A percentile compares a stretch with the other conserved stretches of the same genome.
Conservation (phyloP, 225 moss, liverwort and hornwort genomes). For the Polytrichum commune region DNA sequence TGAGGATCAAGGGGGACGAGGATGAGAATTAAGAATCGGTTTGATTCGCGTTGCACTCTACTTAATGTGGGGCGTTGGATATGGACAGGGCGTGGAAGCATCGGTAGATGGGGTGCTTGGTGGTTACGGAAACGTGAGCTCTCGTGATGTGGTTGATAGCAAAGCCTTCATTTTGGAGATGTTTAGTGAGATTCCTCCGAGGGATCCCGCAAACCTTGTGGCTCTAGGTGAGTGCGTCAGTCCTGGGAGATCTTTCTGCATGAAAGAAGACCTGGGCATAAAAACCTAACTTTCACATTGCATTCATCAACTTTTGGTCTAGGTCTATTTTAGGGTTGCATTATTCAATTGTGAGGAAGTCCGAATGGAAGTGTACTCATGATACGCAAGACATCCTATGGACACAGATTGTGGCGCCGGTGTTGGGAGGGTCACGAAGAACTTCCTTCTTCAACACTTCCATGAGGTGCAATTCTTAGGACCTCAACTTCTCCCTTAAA, state of each 20-base stretch:
- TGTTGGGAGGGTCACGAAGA: constrained; percentile 90
- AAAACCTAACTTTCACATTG: neutral
- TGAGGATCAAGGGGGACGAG: too few relatives aligned
- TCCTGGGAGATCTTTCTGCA: too few relatives aligned
- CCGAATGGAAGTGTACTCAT: constrained; percentile 1
- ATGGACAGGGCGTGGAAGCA: constrained; percentile 82
- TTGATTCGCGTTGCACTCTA: too few relatives aligned
- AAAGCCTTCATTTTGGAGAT: constrained; percentile 75
- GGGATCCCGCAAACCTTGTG: constrained; percentile 38
- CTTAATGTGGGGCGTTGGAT: too few relatives aligned
- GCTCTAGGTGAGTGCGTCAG: constrained; percentile 40
- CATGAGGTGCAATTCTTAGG: constrained; percentile 52
- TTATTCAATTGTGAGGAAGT: neutral
- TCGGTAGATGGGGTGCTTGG: constrained; percentile 95
- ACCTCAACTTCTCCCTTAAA: too few relatives aligned
- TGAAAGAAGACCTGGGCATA: neutral
- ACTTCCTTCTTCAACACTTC: constrained; percentile 81
- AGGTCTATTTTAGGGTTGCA: too few relatives aligned
- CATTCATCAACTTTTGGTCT: too few relatives aligned
- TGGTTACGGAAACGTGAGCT: constrained; percentile 85
- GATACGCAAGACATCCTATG: constrained; percentile 1
- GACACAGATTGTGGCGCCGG: constrained; percentile 96
- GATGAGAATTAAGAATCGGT: too few relatives aligned
- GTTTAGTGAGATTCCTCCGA: constrained; percentile 45
- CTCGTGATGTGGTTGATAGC: constrained; percentile 87